Base-by-base conservation (phyloP, 1,284 basidiomycete species). In the Tremellales sp. region DNA sequence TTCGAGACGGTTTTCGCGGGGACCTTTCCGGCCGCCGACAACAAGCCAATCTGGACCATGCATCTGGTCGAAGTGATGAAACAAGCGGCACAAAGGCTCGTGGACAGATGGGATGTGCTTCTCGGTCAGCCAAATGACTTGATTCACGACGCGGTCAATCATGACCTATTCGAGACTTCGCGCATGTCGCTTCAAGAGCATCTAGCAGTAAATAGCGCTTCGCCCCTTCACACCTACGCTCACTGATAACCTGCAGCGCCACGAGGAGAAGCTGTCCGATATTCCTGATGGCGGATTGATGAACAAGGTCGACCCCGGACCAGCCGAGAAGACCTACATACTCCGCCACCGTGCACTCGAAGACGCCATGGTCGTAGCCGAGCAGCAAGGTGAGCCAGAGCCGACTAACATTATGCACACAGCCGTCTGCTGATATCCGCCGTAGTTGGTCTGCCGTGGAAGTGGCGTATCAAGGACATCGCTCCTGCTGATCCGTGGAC, bases 391-490 rank as follows among this genome's bases (percentile, higher is more conserved):
- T 64, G 42, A 50, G 64, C 51, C 24, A 15, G 36, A 8, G 13
- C 21, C 17, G 24, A 11, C 23, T 43, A 25, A 25, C 25, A 5
- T 19, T 7, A 27, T 4, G 8, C 23, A n/a, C 37, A 8, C 42
- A 19, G 3, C 27, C n/a, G 15, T 40, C 5, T 4, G 5, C 39
- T 22, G 7, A 49, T 49, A 1, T 46, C 3, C 36, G 19, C 6
- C 15, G 15, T 31, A 63, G 65, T 62, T 5, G 65, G 64, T 4
- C 43, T 68, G 26, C 65, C 65, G 2, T 68, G 65, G 65, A 56
- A 62, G 40, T 68, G 64, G 64, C 23, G 27, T 2, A 60, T 68
- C 51, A 63, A 62, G 37, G 56, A 66, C 43, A 66, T 68, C 27
- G 24, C 40, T 17, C 48, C 48, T 4, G 58, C 65, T 6, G 62